Evolutionary conservation across 225 moss, liverwort and hornwort species (phyloP).

Genomic region (Straminergon stramineum): DNA sequence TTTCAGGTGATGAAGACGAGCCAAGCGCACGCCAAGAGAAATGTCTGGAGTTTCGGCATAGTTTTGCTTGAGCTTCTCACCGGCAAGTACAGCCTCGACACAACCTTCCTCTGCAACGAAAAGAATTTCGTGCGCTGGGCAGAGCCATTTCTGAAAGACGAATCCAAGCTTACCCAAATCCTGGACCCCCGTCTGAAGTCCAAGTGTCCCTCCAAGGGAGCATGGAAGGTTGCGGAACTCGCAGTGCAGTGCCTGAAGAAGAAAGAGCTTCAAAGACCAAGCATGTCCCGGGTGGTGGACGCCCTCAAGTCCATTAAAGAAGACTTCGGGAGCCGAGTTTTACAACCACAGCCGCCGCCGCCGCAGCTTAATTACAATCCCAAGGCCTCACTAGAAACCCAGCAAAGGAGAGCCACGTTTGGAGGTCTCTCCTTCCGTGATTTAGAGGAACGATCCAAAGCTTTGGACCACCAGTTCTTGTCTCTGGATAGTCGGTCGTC

Average conservation of each 20-base stretch:
- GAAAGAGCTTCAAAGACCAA: constrained; percentile 13
- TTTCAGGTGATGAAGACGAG: constrained; percentile 27
- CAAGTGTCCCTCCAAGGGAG: constrained; percentile 3
- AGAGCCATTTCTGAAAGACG: constrained; percentile 10
- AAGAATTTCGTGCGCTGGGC: constrained; percentile 27
- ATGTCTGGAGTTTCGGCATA: constrained; percentile 35
- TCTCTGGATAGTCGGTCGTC: not conserved
- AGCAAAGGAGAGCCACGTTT: not conserved
- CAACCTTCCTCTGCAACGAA: constrained; percentile 3
- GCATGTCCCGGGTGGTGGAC: constrained; percentile 20
- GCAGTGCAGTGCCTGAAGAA: constrained; percentile 15
- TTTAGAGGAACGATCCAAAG: not conserved
- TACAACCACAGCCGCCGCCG: not conserved
- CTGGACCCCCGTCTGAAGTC: constrained; percentile 27
- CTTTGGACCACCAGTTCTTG: not conserved
- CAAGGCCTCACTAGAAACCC: not conserved
- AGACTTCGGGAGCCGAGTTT: not conserved
- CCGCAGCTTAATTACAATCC: not conserved
- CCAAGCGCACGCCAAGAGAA: constrained; percentile 21
- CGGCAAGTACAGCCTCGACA: constrained; percentile 17
- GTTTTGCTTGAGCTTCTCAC: constrained; percentile 40
- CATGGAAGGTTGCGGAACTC: constrained; percentile 12
- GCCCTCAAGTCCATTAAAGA: constrained; percentile 17
- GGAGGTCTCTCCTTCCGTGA: not conserved
- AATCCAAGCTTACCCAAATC: constrained; percentile 10